Base-by-base conservation (phyloP, 2,329 filamentous ascomycete species). In the Helotiales sp. region DNA sequence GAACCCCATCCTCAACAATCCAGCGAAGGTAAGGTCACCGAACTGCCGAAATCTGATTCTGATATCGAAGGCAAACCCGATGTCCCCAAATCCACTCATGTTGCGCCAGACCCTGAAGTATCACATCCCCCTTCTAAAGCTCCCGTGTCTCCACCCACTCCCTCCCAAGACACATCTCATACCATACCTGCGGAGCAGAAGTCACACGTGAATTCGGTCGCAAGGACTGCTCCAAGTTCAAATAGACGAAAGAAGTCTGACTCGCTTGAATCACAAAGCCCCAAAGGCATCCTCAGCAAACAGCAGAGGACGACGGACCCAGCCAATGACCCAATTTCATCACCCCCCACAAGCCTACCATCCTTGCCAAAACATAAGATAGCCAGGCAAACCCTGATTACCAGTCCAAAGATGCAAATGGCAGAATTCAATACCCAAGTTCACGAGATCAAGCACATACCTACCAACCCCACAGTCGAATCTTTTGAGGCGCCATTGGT, bases 231-330 rank as follows among this genome's bases (percentile, higher is more conserved):
- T 13, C 17, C 49, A 22, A 20, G 22, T 61, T 59, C 64, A 17
- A 63, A 59, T 11, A 54, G 57, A 26, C 13, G 52, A 58, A 65
- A 26, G 22, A 54, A 54, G 26, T 43, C 47, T 13, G 74, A 70
- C 54, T 61, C 58, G 45, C 58, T 55, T 24, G 73, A 78, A 55
- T 66, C 74, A 37, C 70, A 73, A 70, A 58, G 66, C 60, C 50
- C 71, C n/a, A 76, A 71, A 72, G 72, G 66, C 32, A 72, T 69
- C 52, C 65, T 72, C 47, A 76, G 69, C 63, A 72, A 70, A 62
- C 64, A 68, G 17, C 65, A 71, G 24, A 72, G 65, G 32, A 37
- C 45, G 40, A 37, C 63, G 52, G 73, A 71, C 0, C 59, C 49
- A 17, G 61, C 65, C 62, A 58, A 43, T 71, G 61, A 67, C 63